phyloP scores from a whole-genome alignment of 2,329 filamentous ascomycete species.

The Penicillium digitatum region DNA sequence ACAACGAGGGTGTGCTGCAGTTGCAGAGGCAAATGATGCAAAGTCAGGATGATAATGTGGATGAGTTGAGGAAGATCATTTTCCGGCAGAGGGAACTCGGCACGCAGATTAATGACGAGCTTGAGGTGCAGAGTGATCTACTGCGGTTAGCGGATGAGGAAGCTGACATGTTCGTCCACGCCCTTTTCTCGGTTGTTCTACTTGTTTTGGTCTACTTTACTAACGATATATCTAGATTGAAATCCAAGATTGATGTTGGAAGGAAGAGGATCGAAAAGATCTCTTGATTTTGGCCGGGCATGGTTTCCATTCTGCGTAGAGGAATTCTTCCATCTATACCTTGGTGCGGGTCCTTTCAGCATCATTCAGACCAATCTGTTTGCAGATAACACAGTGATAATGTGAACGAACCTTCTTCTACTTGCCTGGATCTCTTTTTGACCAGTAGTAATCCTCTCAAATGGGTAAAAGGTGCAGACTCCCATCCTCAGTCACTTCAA shows the following conservation, averaged over 20 bases:
- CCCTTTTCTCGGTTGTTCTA: background rate
- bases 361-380: background rate
- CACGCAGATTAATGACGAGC: conserved; percentile 59
- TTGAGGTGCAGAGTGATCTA: conserved; percentile 60
- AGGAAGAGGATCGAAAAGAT: conserved; percentile 48
- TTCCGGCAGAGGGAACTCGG: conserved; percentile 59
- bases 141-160: conserved; percentile 58
- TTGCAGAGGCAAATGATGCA: conserved; percentile 60
- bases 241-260: conserved; percentile 46
- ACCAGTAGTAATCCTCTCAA: background rate
- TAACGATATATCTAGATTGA: conserved; percentile 32
- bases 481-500: background rate
- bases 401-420: background rate
- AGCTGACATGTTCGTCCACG: conserved; percentile 44
- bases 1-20: conserved; percentile 62
- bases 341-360: background rate
- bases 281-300: conserved; percentile 28
- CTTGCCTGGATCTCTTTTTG: background rate
- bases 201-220: conserved; percentile 2
- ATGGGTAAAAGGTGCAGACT: background rate
- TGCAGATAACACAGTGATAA: background rate
- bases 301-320: background rate
- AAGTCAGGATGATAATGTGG: conserved; percentile 58
- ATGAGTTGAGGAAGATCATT: conserved; percentile 57
- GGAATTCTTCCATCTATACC: background rate